phyloP scores from a whole-genome alignment of 2,329 filamentous ascomycete genomes.

The Metarhizium rileyi region DNA sequence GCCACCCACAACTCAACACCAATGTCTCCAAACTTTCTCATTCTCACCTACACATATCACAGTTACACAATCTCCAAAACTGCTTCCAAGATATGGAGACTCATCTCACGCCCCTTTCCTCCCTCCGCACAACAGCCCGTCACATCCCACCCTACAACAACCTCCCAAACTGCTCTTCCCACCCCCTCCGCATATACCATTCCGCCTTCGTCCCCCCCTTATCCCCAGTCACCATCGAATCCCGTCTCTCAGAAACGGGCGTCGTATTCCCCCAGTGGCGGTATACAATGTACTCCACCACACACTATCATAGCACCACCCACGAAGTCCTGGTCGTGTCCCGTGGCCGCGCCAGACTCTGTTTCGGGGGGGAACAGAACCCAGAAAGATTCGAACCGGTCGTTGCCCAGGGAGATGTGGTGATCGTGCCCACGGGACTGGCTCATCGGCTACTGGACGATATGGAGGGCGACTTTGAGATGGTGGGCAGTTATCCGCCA shows the following conservation, averaged over 20 bases:
- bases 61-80: not conserved
- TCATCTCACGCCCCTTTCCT: constrained; percentile 22
- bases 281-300: constrained; percentile 57
- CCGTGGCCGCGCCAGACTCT: constrained; percentile 47
- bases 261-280: constrained; percentile 56
- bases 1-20: not conserved
- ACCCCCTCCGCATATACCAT: constrained; percentile 59
- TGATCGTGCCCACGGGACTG: constrained; percentile 56
- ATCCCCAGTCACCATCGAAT: constrained; percentile 41
- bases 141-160: constrained; percentile 46
- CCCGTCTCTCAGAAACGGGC: constrained; percentile 40
- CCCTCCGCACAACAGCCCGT: constrained; percentile 47
- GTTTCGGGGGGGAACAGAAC: constrained; percentile 52
- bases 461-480: constrained; percentile 43
- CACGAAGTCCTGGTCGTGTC: constrained; percentile 58
- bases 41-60: not conserved
- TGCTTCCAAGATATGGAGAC: not conserved
- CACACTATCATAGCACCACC: constrained; percentile 58
- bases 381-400: constrained; percentile 34
- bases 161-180: constrained; percentile 56
- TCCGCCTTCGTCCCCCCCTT: constrained; percentile 37
- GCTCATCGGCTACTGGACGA: constrained; percentile 54
- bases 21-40: not conserved
- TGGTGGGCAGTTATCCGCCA: constrained; percentile 57
- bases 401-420: constrained; percentile 50